phyloP scores from a whole-genome alignment of 2,329 filamentous ascomycete genomes.

The Colletotrichum caudatum region DNA sequence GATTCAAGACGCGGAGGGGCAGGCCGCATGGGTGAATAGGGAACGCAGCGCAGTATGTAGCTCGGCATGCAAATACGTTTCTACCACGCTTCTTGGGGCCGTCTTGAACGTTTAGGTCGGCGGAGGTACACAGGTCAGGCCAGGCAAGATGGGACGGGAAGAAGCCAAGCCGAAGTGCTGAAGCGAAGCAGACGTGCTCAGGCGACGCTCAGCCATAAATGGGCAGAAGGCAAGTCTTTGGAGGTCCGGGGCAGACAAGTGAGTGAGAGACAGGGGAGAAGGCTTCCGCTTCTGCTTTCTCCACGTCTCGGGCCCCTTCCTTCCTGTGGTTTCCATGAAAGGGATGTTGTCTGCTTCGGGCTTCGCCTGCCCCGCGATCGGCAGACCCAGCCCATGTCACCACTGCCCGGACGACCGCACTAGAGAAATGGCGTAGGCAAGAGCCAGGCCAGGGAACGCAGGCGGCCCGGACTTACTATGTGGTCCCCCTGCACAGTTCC shows the following conservation, averaged over 20 bases:
- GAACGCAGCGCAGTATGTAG: conserved; percentile 3
- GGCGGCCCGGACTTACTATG: neutral
- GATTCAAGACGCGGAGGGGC: neutral
- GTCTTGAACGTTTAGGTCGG: conserved; percentile 22
- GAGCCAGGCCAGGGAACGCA: neutral
- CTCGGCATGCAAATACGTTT: neutral
- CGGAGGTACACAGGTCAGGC: conserved; percentile 14
- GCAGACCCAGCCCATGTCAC: conserved; percentile 28
- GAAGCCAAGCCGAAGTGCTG: conserved; percentile 24
- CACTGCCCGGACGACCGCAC: conserved; percentile 7
- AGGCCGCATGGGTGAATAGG: neutral
- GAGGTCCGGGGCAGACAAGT: conserved; percentile 2
- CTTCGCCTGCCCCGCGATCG: conserved; percentile 34
- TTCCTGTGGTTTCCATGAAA: conserved; percentile 4
- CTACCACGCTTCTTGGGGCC: neutral
- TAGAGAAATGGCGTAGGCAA: conserved; percentile 2
- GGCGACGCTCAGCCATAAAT: conserved; percentile 24
- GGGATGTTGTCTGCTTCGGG: conserved; percentile 37
- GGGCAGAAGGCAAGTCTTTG: conserved; percentile 19
- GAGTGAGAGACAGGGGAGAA: neutral
- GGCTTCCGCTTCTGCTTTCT: neutral
- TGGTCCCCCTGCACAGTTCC: neutral
- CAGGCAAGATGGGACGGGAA: conserved; percentile 32
- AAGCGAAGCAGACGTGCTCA: conserved; percentile 32
- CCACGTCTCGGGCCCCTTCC: neutral